A percentile compares a stretch with the other conserved stretches of the same genome.
Evolutionary conservation across 1,284 basidiomycete genomes (phyloP).

Genomic region (Naganishia liquefaciens): DNA sequence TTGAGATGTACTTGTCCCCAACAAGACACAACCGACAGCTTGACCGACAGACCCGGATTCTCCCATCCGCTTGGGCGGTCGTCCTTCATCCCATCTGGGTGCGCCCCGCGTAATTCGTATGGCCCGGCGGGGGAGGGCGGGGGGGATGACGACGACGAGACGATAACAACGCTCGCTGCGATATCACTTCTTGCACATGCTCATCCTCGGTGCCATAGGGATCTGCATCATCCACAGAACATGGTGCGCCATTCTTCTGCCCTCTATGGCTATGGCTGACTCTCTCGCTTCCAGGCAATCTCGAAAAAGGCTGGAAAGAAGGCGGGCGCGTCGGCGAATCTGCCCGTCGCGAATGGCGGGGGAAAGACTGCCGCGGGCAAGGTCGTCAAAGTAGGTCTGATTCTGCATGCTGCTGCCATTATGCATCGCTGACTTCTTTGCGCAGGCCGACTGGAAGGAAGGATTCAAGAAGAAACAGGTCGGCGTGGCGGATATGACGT

Average conservation of each 20-base stretch:
- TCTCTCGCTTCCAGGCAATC: conserved; percentile 62
- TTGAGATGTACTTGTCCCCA: too few species aligned
- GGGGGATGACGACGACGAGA: neutral
- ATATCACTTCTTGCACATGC: neutral
- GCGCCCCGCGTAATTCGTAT: neutral
- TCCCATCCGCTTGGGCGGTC: too few species aligned
- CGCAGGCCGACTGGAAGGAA: conserved; percentile 94
- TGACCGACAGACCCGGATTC: too few species aligned
- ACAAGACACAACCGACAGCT: too few species aligned
- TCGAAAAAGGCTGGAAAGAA: conserved; percentile 93
- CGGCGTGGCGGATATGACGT: conserved; percentile 97
- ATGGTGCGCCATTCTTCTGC: neutral
- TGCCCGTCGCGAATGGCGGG: conserved; percentile 60
- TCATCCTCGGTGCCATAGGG: neutral
- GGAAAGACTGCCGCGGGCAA: conserved; percentile 39
- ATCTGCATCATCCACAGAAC: neutral
- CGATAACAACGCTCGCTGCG: neutral
- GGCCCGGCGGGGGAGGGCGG: neutral
- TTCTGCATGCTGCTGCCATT: neutral
- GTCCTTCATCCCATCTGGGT: too few species aligned
- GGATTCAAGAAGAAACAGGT: conserved; percentile 97
- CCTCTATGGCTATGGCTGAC: neutral
- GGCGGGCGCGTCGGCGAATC: conserved; percentile 59
- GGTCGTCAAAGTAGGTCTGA: conserved; percentile 51
- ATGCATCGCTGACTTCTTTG: conserved; percentile 12